Conservation (phyloP, 176 grass and related monocot species). For the Aechmea fasciata region DNA sequence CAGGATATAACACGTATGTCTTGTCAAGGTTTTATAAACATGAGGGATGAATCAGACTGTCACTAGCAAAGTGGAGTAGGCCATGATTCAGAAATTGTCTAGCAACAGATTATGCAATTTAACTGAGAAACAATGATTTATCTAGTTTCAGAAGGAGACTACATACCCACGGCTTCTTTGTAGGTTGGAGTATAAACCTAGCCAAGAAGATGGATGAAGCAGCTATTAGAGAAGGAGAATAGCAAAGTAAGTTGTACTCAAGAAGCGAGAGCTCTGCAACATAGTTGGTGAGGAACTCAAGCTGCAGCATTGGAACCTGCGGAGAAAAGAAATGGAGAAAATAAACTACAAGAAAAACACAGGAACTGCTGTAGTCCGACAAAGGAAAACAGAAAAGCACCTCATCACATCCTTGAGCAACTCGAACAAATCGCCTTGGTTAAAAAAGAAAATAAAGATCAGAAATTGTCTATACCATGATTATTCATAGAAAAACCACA, state of each 20-base stretch:
- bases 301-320: slow-evolving; percentile 65
- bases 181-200: slow-evolving; percentile 79
- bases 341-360: slow-evolving; percentile 11
- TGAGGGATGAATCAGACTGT: too few relatives aligned
- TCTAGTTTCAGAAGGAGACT: neutral
- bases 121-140: neutral
- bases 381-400: slow-evolving; percentile 30
- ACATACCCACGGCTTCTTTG: slow-evolving; percentile 75
- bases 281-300: slow-evolving; percentile 86
- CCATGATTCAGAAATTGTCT: neutral
- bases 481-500: neutral
- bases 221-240: slow-evolving; percentile 70
- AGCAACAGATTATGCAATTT: neutral
- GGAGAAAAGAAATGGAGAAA: slow-evolving; percentile 10
- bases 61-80: neutral
- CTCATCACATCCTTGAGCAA: slow-evolving; percentile 75
- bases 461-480: neutral
- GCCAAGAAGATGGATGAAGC: slow-evolving; percentile 82
- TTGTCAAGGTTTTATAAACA: too few relatives aligned
- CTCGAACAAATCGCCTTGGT: slow-evolving; percentile 74
- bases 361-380: neutral
- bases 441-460: slow-evolving; percentile 15
- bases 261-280: slow-evolving; percentile 81
- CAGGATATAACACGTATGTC: too few relatives aligned
- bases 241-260: slow-evolving; percentile 76